Base-by-base conservation (phyloP, 1,284 basidiomycete species). In the Xerocomus amazonicus region DNA sequence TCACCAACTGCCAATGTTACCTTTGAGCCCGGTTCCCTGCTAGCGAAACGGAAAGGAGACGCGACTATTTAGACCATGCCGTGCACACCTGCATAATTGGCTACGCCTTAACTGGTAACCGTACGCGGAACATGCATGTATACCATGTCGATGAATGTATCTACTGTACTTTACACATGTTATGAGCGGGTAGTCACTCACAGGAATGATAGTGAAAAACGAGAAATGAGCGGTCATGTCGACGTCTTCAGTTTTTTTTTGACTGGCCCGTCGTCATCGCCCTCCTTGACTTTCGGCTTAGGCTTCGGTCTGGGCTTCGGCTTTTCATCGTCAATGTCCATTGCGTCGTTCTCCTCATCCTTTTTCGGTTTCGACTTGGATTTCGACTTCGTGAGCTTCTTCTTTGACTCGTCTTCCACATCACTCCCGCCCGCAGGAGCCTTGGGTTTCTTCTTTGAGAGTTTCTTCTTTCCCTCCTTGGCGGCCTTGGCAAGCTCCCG, bases 211-310 rank as follows among this genome's bases (percentile, higher is more conserved):
- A 4, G 19, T 23, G 19, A 36, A 48, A 35, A 38, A 27, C 9
- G 9, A 23, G 23, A 27, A 43, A 39, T 31, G 23, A 32, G 14
- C 4, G 29, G 16, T 55, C 54, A 76, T 19, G 65, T 56, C 9
- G 69, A 58, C 10, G 69, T 77, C 72, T 86, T 88, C 45, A 68
- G 66, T 68, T 89, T 90, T 72, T 90, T 89, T 70, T 84, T 85
- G 13, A 73, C 80, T 9, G 83, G 86, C 42, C 78, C 83, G 3
- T 77, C 79, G 33, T 77, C 74, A 7, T 69, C 71, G 19, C 66
- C 73, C n/a, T 69, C 69, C 44, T 72, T 69, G 16, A 62, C 60
- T 47, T 72, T 73, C 2, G 73, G 67, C 57, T 74, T 80, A 1
- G 78, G 72, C 58, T 69, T 76, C 0, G 78, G 67, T 55, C 75